phyloP scores from a whole-genome alignment of 768 basidiomycete species.

The Phlegmacium glaucopus region DNA sequence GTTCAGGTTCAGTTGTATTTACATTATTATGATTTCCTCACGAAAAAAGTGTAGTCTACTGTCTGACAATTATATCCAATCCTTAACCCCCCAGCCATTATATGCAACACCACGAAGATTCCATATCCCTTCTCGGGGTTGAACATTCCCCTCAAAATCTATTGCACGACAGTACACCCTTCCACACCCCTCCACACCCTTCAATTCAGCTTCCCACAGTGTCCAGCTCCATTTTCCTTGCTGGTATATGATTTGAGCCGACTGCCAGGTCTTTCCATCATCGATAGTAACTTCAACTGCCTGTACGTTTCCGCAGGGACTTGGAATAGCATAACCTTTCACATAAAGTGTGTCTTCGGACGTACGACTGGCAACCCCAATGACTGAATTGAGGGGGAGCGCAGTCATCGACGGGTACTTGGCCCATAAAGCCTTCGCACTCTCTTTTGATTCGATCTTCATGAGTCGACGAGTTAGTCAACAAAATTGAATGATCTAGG shows the following conservation, averaged over 20 bases:
- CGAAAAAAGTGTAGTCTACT: constrained; percentile 7
- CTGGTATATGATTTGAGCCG: constrained; percentile 52
- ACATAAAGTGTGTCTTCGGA: constrained; percentile 34
- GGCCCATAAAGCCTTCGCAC: constrained; percentile 44
- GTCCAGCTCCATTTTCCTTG: constrained; percentile 74
- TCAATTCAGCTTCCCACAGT: constrained; percentile 57
- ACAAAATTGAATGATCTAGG: constrained; percentile 3
- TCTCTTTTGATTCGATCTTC: constrained; percentile 45
- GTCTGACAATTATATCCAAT: constrained; percentile 25
- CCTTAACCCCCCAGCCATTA: constrained; percentile 46
- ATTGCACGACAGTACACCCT: constrained; percentile 48
- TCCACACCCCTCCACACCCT: constrained; percentile 29
- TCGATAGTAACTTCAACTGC: constrained; percentile 51
- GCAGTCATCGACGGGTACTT: constrained; percentile 56
- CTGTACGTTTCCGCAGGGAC: constrained; percentile 40
- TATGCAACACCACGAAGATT: constrained; percentile 66
- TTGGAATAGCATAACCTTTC: constrained; percentile 58
- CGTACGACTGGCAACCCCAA: constrained; percentile 38
- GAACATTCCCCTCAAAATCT: constrained; percentile 46
- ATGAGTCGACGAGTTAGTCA: background rate
- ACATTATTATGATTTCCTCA: no score
- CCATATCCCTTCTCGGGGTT: constrained; percentile 52
- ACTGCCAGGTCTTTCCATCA: constrained; percentile 47
- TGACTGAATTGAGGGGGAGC: constrained; percentile 60
- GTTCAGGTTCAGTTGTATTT: no score